Conservation (phyloP, 164 flowering plant species). For the Vitis labrusca region DNA sequence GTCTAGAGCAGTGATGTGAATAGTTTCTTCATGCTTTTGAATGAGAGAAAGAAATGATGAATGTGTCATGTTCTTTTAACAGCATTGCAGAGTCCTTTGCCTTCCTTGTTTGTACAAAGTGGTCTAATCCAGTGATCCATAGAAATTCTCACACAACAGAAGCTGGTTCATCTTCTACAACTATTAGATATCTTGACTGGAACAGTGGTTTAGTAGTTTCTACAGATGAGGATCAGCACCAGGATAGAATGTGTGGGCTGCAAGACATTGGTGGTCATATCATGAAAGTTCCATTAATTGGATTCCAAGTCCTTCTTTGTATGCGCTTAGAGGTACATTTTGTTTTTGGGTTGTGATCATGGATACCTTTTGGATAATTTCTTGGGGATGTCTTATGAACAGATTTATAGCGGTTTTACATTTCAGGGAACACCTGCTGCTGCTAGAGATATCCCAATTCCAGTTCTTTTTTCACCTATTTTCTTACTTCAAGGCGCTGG, state of each 20-base stretch:
- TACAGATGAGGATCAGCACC: conserved; percentile 57
- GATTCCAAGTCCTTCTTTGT: conserved; percentile 80
- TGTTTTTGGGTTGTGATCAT: not conserved
- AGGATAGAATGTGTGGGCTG: conserved; percentile 52
- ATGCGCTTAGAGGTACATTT: conserved; percentile 81
- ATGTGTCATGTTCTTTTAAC: conserved; percentile 14
- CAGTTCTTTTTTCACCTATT: conserved; percentile 69
- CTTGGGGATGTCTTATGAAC: not conserved
- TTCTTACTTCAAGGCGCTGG: conserved; percentile 81
- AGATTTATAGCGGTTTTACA: conserved; percentile 8
- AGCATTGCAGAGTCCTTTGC: conserved; percentile 96
- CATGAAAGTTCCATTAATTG: conserved; percentile 79
- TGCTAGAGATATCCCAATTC: conserved; percentile 59
- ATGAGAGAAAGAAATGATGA: not conserved
- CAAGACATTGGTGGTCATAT: conserved; percentile 90
- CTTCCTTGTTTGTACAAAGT: conserved; percentile 90
- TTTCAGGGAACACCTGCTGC: conserved; percentile 75
- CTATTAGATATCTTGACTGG: conserved; percentile 69
- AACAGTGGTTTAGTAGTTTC: conserved; percentile 63
- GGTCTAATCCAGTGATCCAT: conserved; percentile 90
- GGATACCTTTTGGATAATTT: not conserved
- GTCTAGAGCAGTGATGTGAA: not conserved
- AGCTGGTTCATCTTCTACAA: conserved; percentile 50
- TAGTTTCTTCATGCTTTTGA: not conserved
- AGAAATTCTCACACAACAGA: conserved; percentile 44